A percentile compares a stretch with the other conserved stretches of the same genome.
These are phyloP conservation scores for Vicia sativa DNA, from an alignment of 306 rosid species.

Conservation along the genomic window DNA sequence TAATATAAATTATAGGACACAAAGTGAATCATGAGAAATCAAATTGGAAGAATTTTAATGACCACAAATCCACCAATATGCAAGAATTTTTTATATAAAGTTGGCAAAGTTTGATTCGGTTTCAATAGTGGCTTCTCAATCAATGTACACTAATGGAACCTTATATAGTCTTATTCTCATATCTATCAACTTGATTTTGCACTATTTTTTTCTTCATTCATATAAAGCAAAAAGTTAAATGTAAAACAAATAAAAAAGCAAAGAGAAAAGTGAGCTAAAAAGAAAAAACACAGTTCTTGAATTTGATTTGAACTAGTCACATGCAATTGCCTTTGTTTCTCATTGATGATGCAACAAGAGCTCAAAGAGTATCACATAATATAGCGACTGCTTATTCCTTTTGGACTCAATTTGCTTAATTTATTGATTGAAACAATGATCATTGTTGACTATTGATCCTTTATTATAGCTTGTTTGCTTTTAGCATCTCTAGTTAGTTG, in stretches of 20 bases:
- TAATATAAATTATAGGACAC: no score
- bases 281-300: slow-evolving; percentile 6
- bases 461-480: no score
- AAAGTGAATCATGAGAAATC: no score
- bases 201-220: slow-evolving; percentile 20
- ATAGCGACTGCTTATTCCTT: slow-evolving; percentile 9
- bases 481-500: no score
- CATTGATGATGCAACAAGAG: slow-evolving; percentile 23
- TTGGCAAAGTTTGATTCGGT: slow-evolving; percentile 17
- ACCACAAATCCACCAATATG: slow-evolving; percentile 45
- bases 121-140: slow-evolving; percentile 34
- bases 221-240: not conserved
- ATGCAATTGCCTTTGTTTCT: slow-evolving; percentile 34
- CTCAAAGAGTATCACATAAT: slow-evolving; percentile 7
- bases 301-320: slow-evolving; percentile 33
- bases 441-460: no score
- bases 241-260: not conserved
- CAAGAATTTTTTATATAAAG: slow-evolving; percentile 15
- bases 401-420: no score
- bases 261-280: slow-evolving; percentile 13
- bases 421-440: no score
- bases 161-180: slow-evolving; percentile 24
- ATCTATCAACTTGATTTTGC: slow-evolving; percentile 29
- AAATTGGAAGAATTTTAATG: slow-evolving; percentile 34
- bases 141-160: slow-evolving; percentile 41